Percentiles rank a stretch among this genome's conserved stretches.
phyloP scores from a whole-genome alignment of 768 basidiomycete species.

The Podaxis sp. region DNA sequence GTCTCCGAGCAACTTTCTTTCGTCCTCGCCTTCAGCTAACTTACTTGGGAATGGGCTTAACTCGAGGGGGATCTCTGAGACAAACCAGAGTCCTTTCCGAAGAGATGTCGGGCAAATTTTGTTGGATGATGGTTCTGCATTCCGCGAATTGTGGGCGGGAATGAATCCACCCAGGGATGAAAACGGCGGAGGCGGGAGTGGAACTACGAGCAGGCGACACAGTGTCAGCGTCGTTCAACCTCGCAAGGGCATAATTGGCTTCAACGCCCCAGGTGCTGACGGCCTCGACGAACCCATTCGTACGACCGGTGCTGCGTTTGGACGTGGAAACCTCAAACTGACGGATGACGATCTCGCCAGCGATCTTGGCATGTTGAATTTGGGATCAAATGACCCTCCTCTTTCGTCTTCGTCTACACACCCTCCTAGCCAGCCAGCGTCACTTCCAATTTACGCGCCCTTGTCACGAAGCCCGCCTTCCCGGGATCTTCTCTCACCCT shows the following conservation, averaged over 20 bases:
- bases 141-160: slow-evolving; percentile 76
- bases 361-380: slow-evolving; percentile 61
- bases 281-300: slow-evolving; percentile 30
- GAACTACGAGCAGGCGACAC: slow-evolving; percentile 79
- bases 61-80: slow-evolving; percentile 32
- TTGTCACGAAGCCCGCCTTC: slow-evolving; percentile 61
- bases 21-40: slow-evolving; percentile 46
- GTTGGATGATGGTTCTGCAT: slow-evolving; percentile 67
- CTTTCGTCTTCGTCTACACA: slow-evolving; percentile 39
- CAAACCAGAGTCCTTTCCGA: slow-evolving; percentile 86
- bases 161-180: slow-evolving; percentile 63
- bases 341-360: slow-evolving; percentile 80
- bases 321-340: slow-evolving; percentile 62
- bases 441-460: slow-evolving; percentile 74
- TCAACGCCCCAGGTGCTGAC: slow-evolving; percentile 56
- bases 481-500: slow-evolving; percentile 49
- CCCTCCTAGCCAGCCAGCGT: slow-evolving; percentile 68
- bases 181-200: slow-evolving; percentile 64
- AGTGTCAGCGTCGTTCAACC: slow-evolving; percentile 85
- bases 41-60: slow-evolving; percentile 42
- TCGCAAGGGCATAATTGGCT: slow-evolving; percentile 63
- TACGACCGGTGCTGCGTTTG: slow-evolving; percentile 30
- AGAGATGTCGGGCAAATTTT: slow-evolving; percentile 79
- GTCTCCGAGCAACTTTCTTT: slow-evolving; percentile 52
- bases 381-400: slow-evolving; percentile 44